Base-by-base conservation (phyloP, 129 eudicot genomes). In the Ambrosia trifida region DNA sequence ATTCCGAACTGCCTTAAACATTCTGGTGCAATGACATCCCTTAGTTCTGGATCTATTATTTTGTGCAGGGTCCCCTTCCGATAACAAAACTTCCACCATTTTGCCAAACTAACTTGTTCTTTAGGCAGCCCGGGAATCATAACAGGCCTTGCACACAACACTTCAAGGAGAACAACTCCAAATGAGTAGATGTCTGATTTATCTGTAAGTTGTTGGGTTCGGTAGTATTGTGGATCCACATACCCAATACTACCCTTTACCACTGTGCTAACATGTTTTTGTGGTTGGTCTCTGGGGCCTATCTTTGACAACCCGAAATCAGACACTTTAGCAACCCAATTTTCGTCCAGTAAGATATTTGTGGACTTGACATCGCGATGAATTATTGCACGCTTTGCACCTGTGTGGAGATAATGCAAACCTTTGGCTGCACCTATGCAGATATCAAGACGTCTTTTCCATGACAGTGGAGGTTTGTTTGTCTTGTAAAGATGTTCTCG, bases 381-480 rank as follows among this genome's bases (percentile, higher is more conserved):
- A 38, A 38, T 38, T 5, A 38, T 38, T 38, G 43, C 43, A 38
- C 43, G 43, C 43, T 38, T 38, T 38, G 9, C 43, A 38, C 43
- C 43, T 5, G 43, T 4, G 43, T 38, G 43, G 43, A 38, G 88
- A 78, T 81, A 81, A 62, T 78, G 84, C 44, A 83, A 79, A 18
- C 92, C 92, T 70, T 81, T 78, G 2, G 88, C 86, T 16, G 88
- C 84, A 18, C 92, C 84, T 33, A 83, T 81, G 72, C 83, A 81
- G 13, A 81, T 86, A 43, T 78, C 59, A 31, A 82, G 62, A 47
- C 83, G 67, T 45, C 67, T 76, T 19, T 53, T 78, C 92, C 88
- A 86, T 35, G 84, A 46, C 31, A 78, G 40, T 18, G 70, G 73
- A 28, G 83, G 66, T 7, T 78, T 81, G 30, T 64, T 65, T 12